These are phyloP conservation scores for Plasmodium vivax DNA, from an alignment of 169 alveolate genomes.

Conservation along the genomic window DNA sequence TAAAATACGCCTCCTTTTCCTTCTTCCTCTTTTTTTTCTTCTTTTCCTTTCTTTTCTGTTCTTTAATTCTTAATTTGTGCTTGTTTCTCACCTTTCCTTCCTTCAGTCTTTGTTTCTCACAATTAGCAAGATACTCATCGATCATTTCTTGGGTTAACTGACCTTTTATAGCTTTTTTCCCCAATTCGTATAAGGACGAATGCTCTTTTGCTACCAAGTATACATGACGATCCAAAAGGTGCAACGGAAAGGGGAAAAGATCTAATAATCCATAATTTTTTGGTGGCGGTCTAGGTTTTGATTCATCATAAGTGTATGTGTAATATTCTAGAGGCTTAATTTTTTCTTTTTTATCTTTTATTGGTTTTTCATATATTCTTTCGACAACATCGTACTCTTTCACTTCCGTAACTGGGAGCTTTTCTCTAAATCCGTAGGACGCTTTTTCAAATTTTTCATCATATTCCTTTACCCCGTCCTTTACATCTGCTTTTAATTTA, in stretches of 20 bases:
- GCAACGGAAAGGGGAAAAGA: background rate
- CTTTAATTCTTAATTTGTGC: background rate
- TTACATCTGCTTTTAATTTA: background rate
- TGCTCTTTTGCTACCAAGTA: background rate
- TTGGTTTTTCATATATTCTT: background rate
- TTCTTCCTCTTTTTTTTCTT: background rate
- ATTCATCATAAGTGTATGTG: background rate
- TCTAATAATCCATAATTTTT: background rate
- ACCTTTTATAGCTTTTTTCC: background rate
- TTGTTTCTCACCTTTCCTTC: background rate
- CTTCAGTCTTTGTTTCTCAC: background rate
- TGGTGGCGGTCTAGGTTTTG: background rate
- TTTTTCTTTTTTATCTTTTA: background rate
- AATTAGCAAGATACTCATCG: background rate
- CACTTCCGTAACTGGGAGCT: slow-evolving; percentile 11
- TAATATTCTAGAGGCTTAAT: background rate
- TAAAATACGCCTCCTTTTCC: background rate
- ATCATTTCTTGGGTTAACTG: background rate
- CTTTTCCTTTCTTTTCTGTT: background rate
- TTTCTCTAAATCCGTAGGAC: background rate
- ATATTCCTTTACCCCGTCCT: background rate
- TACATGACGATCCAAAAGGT: background rate
- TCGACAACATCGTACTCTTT: background rate
- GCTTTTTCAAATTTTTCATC: slow-evolving; percentile 7
- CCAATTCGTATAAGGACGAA: background rate